Evolutionary conservation across 2,329 filamentous ascomycete species (phyloP).

Genomic region (Cytospora piceae): DNA sequence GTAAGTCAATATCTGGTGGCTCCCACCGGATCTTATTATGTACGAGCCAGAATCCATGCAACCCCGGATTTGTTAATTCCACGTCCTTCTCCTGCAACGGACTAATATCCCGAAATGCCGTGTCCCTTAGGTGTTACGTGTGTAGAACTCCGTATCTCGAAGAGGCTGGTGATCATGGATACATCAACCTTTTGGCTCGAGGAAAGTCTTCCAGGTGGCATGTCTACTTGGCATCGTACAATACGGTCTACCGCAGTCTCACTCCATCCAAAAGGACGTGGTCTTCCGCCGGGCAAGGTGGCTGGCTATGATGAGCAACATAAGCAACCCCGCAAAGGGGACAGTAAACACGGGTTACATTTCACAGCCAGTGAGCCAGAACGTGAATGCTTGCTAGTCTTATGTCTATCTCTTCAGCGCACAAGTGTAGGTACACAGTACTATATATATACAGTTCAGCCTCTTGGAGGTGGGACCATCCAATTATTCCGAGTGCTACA

Average conservation of each 20-base stretch:
- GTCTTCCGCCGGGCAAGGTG: neutral
- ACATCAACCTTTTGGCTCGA: neutral
- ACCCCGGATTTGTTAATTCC: neutral
- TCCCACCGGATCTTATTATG: too few relatives aligned
- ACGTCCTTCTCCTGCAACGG: neutral
- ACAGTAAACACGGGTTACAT: neutral
- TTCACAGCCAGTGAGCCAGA: neutral
- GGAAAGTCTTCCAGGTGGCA: neutral
- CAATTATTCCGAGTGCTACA: neutral
- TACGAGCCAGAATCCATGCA: too few relatives aligned
- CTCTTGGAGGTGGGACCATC: neutral
- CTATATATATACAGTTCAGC: neutral
- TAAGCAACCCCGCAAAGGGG: neutral
- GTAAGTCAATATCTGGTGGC: too few relatives aligned
- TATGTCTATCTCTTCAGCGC: neutral
- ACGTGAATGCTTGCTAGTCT: neutral
- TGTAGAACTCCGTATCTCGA: neutral
- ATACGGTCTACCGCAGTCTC: neutral
- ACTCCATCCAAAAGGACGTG: neutral
- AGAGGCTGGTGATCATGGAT: neutral
- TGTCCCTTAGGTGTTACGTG: neutral
- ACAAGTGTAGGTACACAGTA: neutral
- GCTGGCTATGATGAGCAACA: neutral
- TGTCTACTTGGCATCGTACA: neutral
- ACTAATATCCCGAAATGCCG: neutral